These are phyloP conservation scores for Solanum chacoense DNA, from an alignment of 305 asterid species.

Conservation along the genomic window DNA sequence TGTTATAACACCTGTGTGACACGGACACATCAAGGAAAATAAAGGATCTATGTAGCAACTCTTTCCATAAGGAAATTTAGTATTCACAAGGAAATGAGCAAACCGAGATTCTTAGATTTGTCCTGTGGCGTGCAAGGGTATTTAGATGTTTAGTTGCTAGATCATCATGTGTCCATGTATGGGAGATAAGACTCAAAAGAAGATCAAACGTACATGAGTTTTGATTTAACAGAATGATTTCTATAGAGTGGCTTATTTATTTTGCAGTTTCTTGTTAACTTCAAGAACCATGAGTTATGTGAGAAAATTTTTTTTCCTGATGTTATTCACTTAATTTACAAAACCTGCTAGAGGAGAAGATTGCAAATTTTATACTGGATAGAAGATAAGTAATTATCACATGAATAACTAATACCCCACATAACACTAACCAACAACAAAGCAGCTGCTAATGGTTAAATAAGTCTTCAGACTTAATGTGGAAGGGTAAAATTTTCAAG, in stretches of 20 bases:
- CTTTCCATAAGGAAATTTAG: background rate
- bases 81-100: background rate
- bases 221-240: background rate
- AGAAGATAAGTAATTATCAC: background rate
- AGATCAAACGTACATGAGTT: background rate
- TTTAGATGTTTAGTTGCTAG: background rate
- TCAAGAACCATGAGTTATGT: background rate
- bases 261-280: background rate
- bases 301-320: background rate
- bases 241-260: background rate
- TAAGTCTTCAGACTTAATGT: background rate
- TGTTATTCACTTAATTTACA: background rate
- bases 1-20: background rate
- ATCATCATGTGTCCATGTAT: background rate
- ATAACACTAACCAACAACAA: background rate
- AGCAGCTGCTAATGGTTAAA: background rate
- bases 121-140: background rate
- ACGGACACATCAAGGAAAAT: background rate
- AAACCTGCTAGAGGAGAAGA: background rate
- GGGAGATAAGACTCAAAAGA: background rate
- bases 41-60: background rate
- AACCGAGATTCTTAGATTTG: background rate
- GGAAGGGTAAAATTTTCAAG: background rate
- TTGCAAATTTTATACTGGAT: background rate
- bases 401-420: background rate